Conservation (phyloP, 2,329 filamentous ascomycete species). For the Aspergillus versicolor region DNA sequence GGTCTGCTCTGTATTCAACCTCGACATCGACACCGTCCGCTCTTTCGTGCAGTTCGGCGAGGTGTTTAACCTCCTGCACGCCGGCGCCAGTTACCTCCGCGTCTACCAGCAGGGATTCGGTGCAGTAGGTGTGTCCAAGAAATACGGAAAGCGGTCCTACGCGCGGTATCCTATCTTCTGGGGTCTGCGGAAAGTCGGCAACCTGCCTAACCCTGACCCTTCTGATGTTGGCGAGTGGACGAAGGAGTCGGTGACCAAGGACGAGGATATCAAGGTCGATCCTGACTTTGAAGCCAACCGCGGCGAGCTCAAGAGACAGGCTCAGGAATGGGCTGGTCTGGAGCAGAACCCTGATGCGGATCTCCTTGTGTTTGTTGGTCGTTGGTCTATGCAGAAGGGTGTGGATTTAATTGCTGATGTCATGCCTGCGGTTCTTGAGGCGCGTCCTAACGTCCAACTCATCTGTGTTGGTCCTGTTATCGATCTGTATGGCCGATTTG, state of each 20-base stretch:
- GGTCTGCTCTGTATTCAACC: conserved; percentile 65
- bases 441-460: conserved; percentile 60
- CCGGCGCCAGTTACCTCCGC: conserved; percentile 63
- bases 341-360: conserved; percentile 62
- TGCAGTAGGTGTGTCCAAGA: conserved; percentile 66
- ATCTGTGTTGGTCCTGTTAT: conserved; percentile 66
- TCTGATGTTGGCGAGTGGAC: conserved; percentile 44
- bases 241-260: conserved; percentile 39
- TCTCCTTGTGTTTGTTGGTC: conserved; percentile 66
- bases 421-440: conserved; percentile 57
- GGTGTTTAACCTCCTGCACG: conserved; percentile 67
- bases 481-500: conserved; percentile 67
- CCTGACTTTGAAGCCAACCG: too few relatives aligned
- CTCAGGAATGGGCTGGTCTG: conserved; percentile 67
- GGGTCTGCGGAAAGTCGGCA: conserved; percentile 63
- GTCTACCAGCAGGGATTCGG: conserved; percentile 68
- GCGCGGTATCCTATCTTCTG: conserved; percentile 69
- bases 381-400: conserved; percentile 69
- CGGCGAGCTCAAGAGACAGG: conserved; percentile 40
- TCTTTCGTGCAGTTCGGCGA: conserved; percentile 68
- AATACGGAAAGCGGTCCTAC: conserved; percentile 69
- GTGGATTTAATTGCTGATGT: conserved; percentile 68
- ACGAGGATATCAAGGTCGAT: too few relatives aligned
- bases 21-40: conserved; percentile 56
- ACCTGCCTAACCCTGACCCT: conserved; percentile 65